Conservation (phyloP, 2,329 filamentous ascomycete species). For the Fusarium heterosporum region DNA sequence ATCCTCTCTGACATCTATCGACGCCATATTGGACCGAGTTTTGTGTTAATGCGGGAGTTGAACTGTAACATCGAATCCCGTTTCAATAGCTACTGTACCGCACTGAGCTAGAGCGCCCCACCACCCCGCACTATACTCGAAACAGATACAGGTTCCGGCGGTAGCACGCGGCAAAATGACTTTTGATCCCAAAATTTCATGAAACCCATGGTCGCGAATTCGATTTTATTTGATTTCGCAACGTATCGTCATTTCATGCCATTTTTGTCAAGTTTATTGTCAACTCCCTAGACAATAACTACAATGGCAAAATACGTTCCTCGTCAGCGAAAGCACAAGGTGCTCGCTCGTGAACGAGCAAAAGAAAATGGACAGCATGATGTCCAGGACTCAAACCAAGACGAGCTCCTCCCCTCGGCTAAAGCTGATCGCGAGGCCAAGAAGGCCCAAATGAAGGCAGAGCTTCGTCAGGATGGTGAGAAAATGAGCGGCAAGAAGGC, state of each 20-base stretch:
- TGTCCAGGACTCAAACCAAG: constrained; percentile 53
- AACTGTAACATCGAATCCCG: neutral
- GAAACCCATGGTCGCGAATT: constrained; percentile 24
- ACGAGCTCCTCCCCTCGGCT: constrained; percentile 51
- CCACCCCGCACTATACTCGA: constrained; percentile 53
- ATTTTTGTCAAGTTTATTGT: constrained; percentile 22
- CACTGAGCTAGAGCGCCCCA: constrained; percentile 28
- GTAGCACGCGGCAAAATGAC: constrained; percentile 53
- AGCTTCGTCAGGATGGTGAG: constrained; percentile 62
- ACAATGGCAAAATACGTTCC: constrained; percentile 70
- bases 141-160: constrained; percentile 49
- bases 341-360: constrained; percentile 71
- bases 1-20: constrained; percentile 58
- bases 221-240: constrained; percentile 19
- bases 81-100: constrained; percentile 5
- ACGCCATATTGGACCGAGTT: constrained; percentile 52
- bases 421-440: constrained; percentile 66
- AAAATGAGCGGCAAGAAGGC: constrained; percentile 74
- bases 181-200: constrained; percentile 52
- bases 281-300: constrained; percentile 14
- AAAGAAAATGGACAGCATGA: constrained; percentile 57
- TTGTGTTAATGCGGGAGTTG: constrained; percentile 26
- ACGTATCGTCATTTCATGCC: constrained; percentile 26
- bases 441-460: constrained; percentile 66
- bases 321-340: constrained; percentile 75